phyloP scores from a whole-genome alignment of 306 rosid species.

The Arachis stenosperma region DNA sequence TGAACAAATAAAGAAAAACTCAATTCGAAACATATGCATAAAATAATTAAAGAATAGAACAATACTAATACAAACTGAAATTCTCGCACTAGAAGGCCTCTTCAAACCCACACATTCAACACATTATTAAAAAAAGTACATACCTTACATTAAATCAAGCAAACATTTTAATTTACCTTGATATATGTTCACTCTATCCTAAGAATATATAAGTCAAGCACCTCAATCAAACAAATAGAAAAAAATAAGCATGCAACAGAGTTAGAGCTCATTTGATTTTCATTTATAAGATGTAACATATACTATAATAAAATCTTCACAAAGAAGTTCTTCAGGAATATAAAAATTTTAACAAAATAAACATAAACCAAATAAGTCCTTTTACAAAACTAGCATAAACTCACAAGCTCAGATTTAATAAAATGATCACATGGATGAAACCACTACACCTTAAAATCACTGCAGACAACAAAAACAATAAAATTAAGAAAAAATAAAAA shows the following conservation, averaged over 20 bases:
- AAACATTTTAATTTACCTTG: slow-evolving; percentile 65
- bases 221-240: neutral
- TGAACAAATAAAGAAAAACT: no score
- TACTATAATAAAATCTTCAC: neutral
- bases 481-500: neutral
- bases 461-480: slow-evolving; percentile 43
- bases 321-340: no score
- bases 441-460: slow-evolving; percentile 85
- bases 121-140: no score
- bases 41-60: no score
- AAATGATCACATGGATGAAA: slow-evolving; percentile 74
- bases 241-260: neutral
- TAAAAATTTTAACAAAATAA: neutral
- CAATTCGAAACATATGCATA: slow-evolving; percentile 1
- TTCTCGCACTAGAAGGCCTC: no score
- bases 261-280: neutral
- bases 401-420: slow-evolving; percentile 79
- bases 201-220: slow-evolving; percentile 26
- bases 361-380: neutral
- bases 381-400: slow-evolving; percentile 38
- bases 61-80: no score
- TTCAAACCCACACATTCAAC: no score
- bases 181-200: slow-evolving; percentile 81
- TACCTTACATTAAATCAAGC: slow-evolving; percentile 46
- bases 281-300: no score